Base-by-base conservation (phyloP, 179 eudicot genomes). In the Patellifolia procumbens region DNA sequence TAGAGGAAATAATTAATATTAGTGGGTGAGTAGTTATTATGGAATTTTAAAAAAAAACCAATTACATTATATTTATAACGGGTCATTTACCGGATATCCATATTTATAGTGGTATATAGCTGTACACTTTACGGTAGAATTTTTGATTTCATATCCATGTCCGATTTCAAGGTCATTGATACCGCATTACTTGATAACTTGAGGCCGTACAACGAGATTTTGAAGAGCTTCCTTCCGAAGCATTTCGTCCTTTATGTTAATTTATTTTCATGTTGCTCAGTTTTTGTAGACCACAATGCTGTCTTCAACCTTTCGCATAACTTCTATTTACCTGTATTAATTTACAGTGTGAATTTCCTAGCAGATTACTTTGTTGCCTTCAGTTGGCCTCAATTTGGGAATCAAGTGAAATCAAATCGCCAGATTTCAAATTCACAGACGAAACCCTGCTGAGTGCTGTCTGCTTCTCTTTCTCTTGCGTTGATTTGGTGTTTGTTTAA, bases 151-250 rank as follows among this genome's bases (percentile, higher is more conserved):
- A 49, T 42, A 24, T 43, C 42, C 24, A 62, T 53, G 45, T 22
- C 16, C 37, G 28, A 24, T 22, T 64, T 39, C 13, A 28, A 55
- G 35, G 26, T 61, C 68, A 68, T 66, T n/a, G n/a, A 22, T 45
- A 26, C 29, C 24, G 7, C n/a, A 9, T 16, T 9, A 58, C 34
- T 39, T 32, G 17, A 10, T 42, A 42, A 62, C 62, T 28, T 45
- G 73, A 95, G 99, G 99, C n/a, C n/a, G n/a, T 95, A 68, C 97
- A 93, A 74, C 93, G 97, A 70, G 97, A 93, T 88, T 93, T 93
- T 86, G 99, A 95, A 85, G 99, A 95, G 84, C 86, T 94, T 72
- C 98, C 98, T 73, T 85, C 90, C 59, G 97, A 92, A 88, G 97
- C 98, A 74, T 92, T 92, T 85, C 88, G 92, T 53, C 93, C 97